Base-by-base conservation (phyloP, 2,329 filamentous ascomycete species). In the Trichophyton equinum region DNA sequence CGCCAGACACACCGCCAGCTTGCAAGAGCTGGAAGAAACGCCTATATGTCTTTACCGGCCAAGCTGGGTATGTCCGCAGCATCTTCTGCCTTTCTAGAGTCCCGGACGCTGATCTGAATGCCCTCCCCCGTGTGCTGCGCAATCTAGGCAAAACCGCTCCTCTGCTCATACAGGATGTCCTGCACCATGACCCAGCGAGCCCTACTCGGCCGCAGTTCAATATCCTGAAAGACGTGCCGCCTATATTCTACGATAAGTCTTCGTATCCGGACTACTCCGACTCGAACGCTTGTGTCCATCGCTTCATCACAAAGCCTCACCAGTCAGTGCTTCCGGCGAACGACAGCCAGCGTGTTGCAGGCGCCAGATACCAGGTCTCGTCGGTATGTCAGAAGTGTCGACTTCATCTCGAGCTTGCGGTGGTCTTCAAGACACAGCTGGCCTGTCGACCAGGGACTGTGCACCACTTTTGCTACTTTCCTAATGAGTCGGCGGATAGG, bases 361-460 rank as follows among this genome's bases (percentile, higher is more conserved):
- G 70, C 73, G 58, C 69, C 68, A 62, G 72, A 55, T 84, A 81
- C 68, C 82, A 79, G 65, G 75, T 86, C 30, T 80, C 84, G 15
- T 78, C 83, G 2, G 78, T 83, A 65, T 89, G 86, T 71, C 73
- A 77, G 61, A 77, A 75, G 62, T 89, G 86, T 69, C 80, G 82
- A 58, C 78, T 78, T 67, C 85, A 88, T 71, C 74, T 87, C 49
- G 78, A 84, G 65, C 69, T 88, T 22, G 73, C 74, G 9, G 76
- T 85, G 38, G 77, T 80, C 62, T 82, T 81, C 65, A 74, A 73
- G 11, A 69, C 74, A n/a, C 70, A 68, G 55, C 71, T 71, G 36
- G 71, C 68, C 57, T 68, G 69, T 47, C 82, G 79, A 9, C 72
- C 78, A 1, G 79, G 76, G 64, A 82, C 82, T 33, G 70, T 88